Base-by-base conservation (phyloP, 2,329 filamentous ascomycete genomes). In the Dendryphion nanum region DNA sequence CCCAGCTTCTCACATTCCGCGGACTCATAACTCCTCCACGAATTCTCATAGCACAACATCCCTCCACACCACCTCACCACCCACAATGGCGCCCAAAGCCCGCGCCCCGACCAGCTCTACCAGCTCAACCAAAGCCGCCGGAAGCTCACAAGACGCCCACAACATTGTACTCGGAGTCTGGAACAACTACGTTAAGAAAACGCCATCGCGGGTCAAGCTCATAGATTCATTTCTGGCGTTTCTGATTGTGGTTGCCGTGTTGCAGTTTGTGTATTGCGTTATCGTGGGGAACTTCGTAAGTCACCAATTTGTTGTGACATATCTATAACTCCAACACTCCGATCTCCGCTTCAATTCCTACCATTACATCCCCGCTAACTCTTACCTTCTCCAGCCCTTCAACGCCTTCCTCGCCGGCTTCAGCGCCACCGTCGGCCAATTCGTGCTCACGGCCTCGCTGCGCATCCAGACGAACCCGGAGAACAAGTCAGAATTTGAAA, bases 331-430 rank as follows among this genome's bases (percentile, higher is more conserved):
- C 29, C 10, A 30, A 30, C 29, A 8, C 29, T 30, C 29, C 4
- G 8, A 10, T 17, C 29, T 37, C 19, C 28, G 42, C 35, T 41
- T 24, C 29, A 17, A 28, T 38, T 33, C 30, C 30, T 30, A 5
- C 18, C 3, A 26, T 26, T 3, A 3, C 23, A 8, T n/a, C 23
- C 23, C 10, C 23, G 23, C 16, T 34, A 39, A 33, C 30, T 15
- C 33, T 3, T 30, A n/a, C 29, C 2, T 4, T 3, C 12, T 16
- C 15, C 60, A 97, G 91, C 93, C 93, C 7, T 98, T 98, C 77
- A 98, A 98, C 67, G 93, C 94, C 49, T 98, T 98, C 74, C 81
- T 98, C 20, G 88, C 90, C 20, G 94, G 93, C 33, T 98, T 98
- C 74, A 83, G 82, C 45, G 89, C 91, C 13, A 93, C 91, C 1